Percentiles rank a stretch among this genome's conserved stretches.
phyloP scores from a whole-genome alignment of 2,329 filamentous ascomycete species.

The Pseudocercospora vitis region DNA sequence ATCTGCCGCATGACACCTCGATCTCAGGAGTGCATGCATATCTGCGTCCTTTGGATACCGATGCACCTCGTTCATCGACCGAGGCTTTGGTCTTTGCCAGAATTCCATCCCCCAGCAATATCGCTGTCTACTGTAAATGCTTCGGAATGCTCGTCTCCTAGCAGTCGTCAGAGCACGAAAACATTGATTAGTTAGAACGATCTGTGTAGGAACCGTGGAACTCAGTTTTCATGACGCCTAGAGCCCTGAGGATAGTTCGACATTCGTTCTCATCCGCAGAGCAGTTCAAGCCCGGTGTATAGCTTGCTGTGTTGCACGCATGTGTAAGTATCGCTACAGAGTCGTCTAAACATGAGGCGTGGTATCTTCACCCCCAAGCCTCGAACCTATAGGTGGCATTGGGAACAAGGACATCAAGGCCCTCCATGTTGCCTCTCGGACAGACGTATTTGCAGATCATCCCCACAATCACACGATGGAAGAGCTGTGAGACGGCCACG shows the following conservation, averaged over 20 bases:
- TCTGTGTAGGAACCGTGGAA: background rate
- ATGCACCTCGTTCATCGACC: background rate
- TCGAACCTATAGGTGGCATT: no score
- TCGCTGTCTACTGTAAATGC: background rate
- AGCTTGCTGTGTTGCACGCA: no score
- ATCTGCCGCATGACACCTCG: slow-evolving; percentile 2
- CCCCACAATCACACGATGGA: background rate
- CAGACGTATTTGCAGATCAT: slow-evolving; percentile 7
- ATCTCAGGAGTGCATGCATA: slow-evolving; percentile 7
- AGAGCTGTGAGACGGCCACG: slow-evolving; percentile 1
- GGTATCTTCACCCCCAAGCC: no score
- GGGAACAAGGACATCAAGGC: background rate
- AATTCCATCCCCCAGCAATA: background rate
- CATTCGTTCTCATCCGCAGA: no score
- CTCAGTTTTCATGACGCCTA: no score
- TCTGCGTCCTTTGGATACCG: background rate
- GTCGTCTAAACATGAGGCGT: no score
- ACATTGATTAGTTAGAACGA: no score
- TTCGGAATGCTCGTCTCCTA: background rate
- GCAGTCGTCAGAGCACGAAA: no score
- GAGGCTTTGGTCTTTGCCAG: background rate
- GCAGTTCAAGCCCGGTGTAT: no score
- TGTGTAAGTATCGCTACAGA: slow-evolving; percentile 4
- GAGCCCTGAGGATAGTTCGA: no score
- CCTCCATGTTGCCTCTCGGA: background rate